phyloP scores from a whole-genome alignment of 208 protist genomes.

The Tritrichomonas foetus region DNA sequence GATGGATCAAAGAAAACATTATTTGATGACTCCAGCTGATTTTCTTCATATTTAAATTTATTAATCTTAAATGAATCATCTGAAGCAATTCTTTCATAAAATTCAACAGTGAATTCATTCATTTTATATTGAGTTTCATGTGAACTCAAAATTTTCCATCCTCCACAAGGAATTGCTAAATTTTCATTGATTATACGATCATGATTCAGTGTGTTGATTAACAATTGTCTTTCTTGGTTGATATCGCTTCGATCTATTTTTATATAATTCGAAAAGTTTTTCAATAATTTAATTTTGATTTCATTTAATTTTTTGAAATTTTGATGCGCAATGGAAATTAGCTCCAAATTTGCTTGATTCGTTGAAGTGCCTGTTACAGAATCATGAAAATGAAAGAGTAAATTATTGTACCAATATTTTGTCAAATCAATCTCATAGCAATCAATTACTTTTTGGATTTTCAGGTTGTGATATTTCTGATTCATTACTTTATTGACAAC shows the following conservation, averaged over 20 bases:
- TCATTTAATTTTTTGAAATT: background rate
- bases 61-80: too few species aligned
- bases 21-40: too few species aligned
- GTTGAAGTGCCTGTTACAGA: background rate
- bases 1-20: too few species aligned
- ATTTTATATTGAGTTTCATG: too few species aligned
- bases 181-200: background rate
- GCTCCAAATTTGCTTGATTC: background rate
- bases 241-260: background rate
- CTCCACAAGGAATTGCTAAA: background rate
- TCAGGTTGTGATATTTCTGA: background rate
- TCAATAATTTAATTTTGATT: background rate
- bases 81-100: too few species aligned
- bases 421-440: background rate
- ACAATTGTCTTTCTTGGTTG: background rate
- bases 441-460: background rate
- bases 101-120: too few species aligned
- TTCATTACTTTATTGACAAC: background rate
- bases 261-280: background rate
- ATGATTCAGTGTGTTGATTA: background rate
- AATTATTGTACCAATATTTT: background rate
- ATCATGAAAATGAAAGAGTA: constrained; percentile 13
- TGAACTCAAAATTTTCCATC: background rate
- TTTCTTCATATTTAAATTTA: too few species aligned
- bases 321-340: background rate